Percentiles rank a stretch among this genome's conserved stretches.
These are phyloP conservation scores for Nemophila menziesii DNA, from an alignment of 257 asterid genomes.

Conservation along the genomic window DNA sequence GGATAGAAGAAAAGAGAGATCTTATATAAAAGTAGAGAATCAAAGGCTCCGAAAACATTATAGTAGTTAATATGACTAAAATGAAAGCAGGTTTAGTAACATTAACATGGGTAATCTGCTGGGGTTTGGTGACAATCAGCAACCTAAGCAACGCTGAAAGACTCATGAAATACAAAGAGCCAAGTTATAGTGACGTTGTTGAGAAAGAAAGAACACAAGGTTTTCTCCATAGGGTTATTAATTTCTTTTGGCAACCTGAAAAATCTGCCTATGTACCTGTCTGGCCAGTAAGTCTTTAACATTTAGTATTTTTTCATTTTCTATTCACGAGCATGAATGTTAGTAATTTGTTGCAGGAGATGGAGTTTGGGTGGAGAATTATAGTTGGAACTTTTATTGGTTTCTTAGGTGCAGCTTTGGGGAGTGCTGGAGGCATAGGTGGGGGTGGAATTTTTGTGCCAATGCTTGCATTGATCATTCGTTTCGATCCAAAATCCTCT, in stretches of 20 bases:
- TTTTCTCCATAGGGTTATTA: slow-evolving; percentile 6
- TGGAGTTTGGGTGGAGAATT: slow-evolving; percentile 26
- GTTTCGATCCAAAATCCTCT: slow-evolving; percentile 29
- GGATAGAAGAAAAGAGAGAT: no score
- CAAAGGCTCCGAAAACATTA: no score
- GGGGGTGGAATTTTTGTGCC: slow-evolving; percentile 34
- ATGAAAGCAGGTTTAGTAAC: slow-evolving; percentile 3
- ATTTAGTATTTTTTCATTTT: background rate
- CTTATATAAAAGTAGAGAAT: no score
- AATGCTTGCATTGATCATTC: slow-evolving; percentile 24
- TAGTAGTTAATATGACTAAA: no score
- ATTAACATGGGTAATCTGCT: slow-evolving; percentile 16
- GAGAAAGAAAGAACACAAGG: slow-evolving; percentile 16
- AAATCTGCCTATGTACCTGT: slow-evolving; percentile 22
- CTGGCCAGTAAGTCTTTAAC: slow-evolving; percentile 31
- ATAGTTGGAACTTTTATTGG: slow-evolving; percentile 22
- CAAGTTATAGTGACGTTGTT: slow-evolving; percentile 12
- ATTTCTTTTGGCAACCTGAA: slow-evolving; percentile 24
- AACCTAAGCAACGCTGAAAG: slow-evolving; percentile 16
- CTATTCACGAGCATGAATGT: background rate
- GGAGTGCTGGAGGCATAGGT: slow-evolving; percentile 32
- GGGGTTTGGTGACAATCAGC: slow-evolving; percentile 11
- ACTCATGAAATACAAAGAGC: slow-evolving; percentile 11
- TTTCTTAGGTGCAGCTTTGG: slow-evolving; percentile 28
- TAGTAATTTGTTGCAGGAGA: slow-evolving; percentile 13